Evolutionary conservation across 1,284 basidiomycete species (phyloP).

Genomic region (Leccinum colubrinum): DNA sequence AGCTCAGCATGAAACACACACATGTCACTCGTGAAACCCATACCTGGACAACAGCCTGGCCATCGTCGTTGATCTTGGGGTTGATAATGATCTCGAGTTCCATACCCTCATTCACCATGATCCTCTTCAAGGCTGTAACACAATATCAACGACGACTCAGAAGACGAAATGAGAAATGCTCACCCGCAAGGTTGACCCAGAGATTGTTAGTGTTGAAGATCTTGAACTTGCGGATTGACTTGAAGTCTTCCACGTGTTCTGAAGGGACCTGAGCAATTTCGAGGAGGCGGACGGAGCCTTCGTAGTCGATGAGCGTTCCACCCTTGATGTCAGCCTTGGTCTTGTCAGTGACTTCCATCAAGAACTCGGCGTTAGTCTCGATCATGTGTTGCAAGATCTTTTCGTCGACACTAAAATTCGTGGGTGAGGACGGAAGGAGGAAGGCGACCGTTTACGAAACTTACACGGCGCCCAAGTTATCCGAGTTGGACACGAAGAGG

Average conservation of each 20-base stretch:
- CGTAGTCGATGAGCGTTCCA: slow-evolving; percentile 97
- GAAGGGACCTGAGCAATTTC: slow-evolving; percentile 99
- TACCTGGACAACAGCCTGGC: slow-evolving; percentile 80
- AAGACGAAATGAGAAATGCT: slow-evolving; percentile 1
- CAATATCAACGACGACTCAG: slow-evolving; percentile 3
- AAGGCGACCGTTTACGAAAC: slow-evolving; percentile 38
- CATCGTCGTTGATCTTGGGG: slow-evolving; percentile 88
- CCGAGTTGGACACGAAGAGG: slow-evolving; percentile 98
- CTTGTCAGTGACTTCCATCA: slow-evolving; percentile 99
- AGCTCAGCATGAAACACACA: slow-evolving; percentile 22
- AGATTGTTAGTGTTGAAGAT: slow-evolving; percentile 98
- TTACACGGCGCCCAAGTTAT: slow-evolving; percentile 97
- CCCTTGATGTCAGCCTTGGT: slow-evolving; percentile 99
- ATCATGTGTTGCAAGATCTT: slow-evolving; percentile 90
- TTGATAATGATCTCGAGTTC: slow-evolving; percentile 95
- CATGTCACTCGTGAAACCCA: not conserved
- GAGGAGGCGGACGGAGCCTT: slow-evolving; percentile 90
- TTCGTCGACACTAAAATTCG: slow-evolving; percentile 64
- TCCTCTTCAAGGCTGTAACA: slow-evolving; percentile 79
- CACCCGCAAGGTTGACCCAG: slow-evolving; percentile 90
- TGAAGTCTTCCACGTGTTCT: slow-evolving; percentile 99
- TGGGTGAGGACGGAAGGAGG: slow-evolving; percentile 13
- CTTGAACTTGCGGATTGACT: slow-evolving; percentile 93
- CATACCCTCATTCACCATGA: slow-evolving; percentile 91
- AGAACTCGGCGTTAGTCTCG: slow-evolving; percentile 83